phyloP scores from a whole-genome alignment of 2,329 filamentous ascomycete genomes.

The Nothopassalora personata region DNA sequence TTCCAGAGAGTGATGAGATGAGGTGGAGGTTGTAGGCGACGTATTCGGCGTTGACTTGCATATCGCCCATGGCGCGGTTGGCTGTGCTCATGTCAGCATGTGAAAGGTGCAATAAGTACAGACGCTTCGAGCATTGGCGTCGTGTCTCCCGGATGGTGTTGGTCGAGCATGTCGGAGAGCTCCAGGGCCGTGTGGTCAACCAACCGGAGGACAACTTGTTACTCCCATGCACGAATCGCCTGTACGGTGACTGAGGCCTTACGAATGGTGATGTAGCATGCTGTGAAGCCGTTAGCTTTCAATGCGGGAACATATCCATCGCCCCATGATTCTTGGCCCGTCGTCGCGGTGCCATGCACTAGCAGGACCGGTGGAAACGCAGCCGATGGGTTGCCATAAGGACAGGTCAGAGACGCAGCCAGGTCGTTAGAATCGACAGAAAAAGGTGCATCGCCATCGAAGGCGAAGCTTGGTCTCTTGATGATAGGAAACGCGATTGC shows the following conservation, averaged over 20 bases:
- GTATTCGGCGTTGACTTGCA: conserved; percentile 31
- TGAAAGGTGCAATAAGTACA: background rate
- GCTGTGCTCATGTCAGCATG: conserved; percentile 12
- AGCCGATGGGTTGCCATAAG: conserved; percentile 25
- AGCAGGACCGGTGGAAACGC: conserved; percentile 26
- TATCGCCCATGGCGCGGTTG: conserved; percentile 28
- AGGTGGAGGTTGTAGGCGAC: conserved; percentile 30
- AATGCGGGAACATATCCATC: conserved; percentile 29
- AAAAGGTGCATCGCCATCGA: conserved; percentile 28
- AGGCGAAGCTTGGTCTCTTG: conserved; percentile 18
- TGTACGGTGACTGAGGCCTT: conserved; percentile 1
- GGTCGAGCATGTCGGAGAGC: no score
- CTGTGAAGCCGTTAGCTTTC: conserved; percentile 26
- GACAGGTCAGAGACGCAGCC: conserved; percentile 27
- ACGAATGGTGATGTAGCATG: conserved; percentile 30
- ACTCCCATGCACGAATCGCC: no score
- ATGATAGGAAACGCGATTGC: background rate
- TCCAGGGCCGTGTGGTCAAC: no score
- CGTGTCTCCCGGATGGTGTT: no score
- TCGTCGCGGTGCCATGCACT: conserved; percentile 28
- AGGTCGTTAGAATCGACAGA: conserved; percentile 21
- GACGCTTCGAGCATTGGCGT: no score
- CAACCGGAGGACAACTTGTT: no score
- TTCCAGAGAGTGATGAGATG: conserved; percentile 24
- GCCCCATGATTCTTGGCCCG: conserved; percentile 27